Percentiles rank a stretch among this genome's conserved stretches.
Evolutionary conservation across 23 red algal species (phyloP).

Genomic region (Gracilaria vermiculophylla): DNA sequence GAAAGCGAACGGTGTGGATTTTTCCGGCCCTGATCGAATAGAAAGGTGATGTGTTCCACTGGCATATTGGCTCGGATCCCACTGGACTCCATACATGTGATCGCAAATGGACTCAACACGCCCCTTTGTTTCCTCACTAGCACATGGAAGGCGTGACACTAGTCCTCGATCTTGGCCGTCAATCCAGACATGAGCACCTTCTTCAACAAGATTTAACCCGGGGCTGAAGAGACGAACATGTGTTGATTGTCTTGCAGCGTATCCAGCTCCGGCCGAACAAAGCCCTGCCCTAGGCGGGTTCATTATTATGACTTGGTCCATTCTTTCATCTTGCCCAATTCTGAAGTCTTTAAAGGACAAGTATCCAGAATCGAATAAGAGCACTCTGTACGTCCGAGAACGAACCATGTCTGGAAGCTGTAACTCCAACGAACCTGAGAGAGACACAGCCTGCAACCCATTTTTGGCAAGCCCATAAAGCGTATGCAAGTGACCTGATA

Average conservation of each 20-base stretch:
- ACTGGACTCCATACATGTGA: constrained; percentile 42
- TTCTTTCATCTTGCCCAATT: not conserved
- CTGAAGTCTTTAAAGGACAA: constrained; percentile 34
- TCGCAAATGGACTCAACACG: not conserved
- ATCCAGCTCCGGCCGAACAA: constrained; percentile 52
- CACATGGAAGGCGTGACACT: not conserved
- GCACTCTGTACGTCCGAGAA: constrained; percentile 27
- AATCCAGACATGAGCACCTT: not conserved
- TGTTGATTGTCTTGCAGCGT: not conserved
- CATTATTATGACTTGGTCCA: constrained; percentile 31
- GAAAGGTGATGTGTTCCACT: constrained; percentile 20
- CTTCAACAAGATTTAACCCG: not conserved
- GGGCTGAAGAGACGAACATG: constrained; percentile 35
- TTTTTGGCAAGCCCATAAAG: constrained; percentile 15
- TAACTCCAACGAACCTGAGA: constrained; percentile 42
- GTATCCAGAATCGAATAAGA: constrained; percentile 43
- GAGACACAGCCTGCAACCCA: constrained; percentile 43
- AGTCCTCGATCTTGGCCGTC: not conserved
- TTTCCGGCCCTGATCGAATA: not conserved
- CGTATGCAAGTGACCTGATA: constrained; percentile 64
- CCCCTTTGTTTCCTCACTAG: not conserved
- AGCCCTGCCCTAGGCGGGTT: constrained; percentile 58
- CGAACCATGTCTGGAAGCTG: constrained; percentile 56
- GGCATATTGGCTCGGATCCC: constrained; percentile 3
- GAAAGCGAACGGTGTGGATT: not conserved